Percentiles rank a stretch among this genome's conserved stretches.
Conservation (phyloP, 495 filamentous ascomycete species). For the Entonaema liquescens region DNA sequence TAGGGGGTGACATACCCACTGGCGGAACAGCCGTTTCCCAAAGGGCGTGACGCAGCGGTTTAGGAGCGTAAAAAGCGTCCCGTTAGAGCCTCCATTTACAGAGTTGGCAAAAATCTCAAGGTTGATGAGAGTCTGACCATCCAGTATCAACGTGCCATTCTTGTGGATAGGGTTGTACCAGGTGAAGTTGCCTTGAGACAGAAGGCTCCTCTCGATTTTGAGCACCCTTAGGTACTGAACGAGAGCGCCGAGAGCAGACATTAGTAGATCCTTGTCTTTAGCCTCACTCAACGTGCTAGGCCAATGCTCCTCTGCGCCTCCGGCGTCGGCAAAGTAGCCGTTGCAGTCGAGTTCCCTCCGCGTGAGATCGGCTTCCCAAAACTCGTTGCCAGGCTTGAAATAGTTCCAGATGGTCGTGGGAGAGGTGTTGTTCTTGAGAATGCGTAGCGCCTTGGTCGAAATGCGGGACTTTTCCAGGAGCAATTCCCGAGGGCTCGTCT, state of each 20-base stretch:
- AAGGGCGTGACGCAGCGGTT: constrained; percentile 97
- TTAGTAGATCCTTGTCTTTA: constrained; percentile 80
- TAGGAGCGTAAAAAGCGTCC: constrained; percentile 87
- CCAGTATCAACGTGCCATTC: constrained; percentile 89
- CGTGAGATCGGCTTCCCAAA: constrained; percentile 86
- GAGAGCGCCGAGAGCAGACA: constrained; percentile 93
- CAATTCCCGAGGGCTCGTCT: constrained; percentile 88
- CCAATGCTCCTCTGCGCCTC: constrained; percentile 74
- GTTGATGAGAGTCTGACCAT: constrained; percentile 97
- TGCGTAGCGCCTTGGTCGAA: constrained; percentile 86
- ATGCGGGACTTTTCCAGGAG: constrained; percentile 88
- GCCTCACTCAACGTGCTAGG: constrained; percentile 76
- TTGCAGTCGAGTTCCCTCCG: constrained; percentile 82
- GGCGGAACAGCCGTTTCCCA: constrained; percentile 93
- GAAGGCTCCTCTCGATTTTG: constrained; percentile 86
- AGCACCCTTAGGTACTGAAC: constrained; percentile 86
- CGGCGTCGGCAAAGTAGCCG: constrained; percentile 79
- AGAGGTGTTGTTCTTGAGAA: constrained; percentile 92
- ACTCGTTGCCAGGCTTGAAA: constrained; percentile 86
- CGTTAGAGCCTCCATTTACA: constrained; percentile 82
- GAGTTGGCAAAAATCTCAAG: constrained; percentile 97
- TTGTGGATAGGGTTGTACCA: constrained; percentile 96
- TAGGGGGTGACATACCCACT: constrained; percentile 97
- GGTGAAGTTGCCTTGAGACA: constrained; percentile 89
- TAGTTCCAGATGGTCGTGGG: constrained; percentile 97